phyloP scores from a whole-genome alignment of 345 rosid genomes.

The Lenwebbia sp. region DNA sequence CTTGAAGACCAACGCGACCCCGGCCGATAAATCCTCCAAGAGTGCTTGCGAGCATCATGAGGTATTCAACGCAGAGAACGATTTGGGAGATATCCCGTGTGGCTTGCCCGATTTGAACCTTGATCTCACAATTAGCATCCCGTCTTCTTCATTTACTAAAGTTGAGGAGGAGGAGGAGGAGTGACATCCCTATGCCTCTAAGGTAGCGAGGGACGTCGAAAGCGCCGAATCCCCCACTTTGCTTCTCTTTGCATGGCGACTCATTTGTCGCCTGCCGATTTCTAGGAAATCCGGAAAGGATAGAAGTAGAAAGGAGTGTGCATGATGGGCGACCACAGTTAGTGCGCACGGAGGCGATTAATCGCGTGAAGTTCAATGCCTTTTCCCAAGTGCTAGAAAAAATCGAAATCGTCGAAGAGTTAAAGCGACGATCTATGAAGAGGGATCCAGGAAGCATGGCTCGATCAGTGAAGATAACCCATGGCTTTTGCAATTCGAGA shows the following conservation, averaged over 20 bases:
- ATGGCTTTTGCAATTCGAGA: background rate
- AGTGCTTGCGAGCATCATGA: background rate
- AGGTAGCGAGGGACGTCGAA: background rate
- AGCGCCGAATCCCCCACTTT: conserved; percentile 9
- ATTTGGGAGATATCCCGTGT: conserved; percentile 1
- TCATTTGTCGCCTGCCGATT: background rate
- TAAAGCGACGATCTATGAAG: background rate
- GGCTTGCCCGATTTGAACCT: conserved; percentile 28
- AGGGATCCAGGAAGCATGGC: background rate
- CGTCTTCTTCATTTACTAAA: background rate
- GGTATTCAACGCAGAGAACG: conserved; percentile 3
- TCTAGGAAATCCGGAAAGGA: background rate
- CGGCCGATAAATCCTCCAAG: background rate
- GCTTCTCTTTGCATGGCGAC: conserved; percentile 13
- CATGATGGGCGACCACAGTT: background rate
- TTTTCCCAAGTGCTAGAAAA: background rate
- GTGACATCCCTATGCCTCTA: background rate
- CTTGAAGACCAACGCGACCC: background rate
- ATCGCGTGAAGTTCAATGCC: background rate
- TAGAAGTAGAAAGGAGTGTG: background rate
- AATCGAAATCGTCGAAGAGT: background rate
- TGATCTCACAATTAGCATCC: conserved; percentile 11
- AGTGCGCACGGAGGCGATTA: background rate
- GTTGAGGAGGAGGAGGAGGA: conserved; percentile 5
- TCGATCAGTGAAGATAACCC: background rate